Evolutionary conservation across 2,329 filamentous ascomycete genomes (phyloP), one percentile per base, ranked within the genome.

Genomic region (Phialocephala sp.): DNA sequence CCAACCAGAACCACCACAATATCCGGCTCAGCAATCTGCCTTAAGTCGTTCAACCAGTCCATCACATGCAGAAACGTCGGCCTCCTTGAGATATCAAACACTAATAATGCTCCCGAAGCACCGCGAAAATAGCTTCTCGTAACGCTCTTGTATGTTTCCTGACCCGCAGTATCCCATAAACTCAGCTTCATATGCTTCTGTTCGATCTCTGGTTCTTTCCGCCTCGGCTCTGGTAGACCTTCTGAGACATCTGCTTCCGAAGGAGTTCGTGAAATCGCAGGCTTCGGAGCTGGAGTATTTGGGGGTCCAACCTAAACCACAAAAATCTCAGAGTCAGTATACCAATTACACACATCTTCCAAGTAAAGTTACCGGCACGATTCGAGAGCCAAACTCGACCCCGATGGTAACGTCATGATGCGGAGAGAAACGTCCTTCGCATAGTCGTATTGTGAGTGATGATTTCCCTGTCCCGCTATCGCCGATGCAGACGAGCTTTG

Each of bases 371-470:
- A 32, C 94, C 64, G 94, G 91, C 63, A 97, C 92, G 77, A 97
- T 94, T 75, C 93, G 89, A 59, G 92, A 96, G 74, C 94, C 94
- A 78, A 97, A 97, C 78, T 98, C 94, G n/a, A 97, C 94, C 72
- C 94, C 94, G 76, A 97, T 97, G 70, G 94, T 97, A 72, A 97
- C 94, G 84, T 97, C 94, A 85, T 97, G 94, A 77, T 95, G 91
- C 62, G 91, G 87, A 63, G 92, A 93, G 84, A 98, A 97, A 78
- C 94, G 92, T 74, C 94, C 94, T 85, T 97, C 94, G 82, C 94
- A 97, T 69, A 98, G 91, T 69, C 94, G 92, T 77, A 97, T 94
- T 64, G 94, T 97, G 73, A 97, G 87, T 80, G 92, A 88, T 68
- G 93, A 97, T 84, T 99, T 99, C 76, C 95, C 95, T 77, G 93